Evolutionary conservation across 1,139 yeast species (phyloP).

Genomic region (Hansenula sp.): DNA sequence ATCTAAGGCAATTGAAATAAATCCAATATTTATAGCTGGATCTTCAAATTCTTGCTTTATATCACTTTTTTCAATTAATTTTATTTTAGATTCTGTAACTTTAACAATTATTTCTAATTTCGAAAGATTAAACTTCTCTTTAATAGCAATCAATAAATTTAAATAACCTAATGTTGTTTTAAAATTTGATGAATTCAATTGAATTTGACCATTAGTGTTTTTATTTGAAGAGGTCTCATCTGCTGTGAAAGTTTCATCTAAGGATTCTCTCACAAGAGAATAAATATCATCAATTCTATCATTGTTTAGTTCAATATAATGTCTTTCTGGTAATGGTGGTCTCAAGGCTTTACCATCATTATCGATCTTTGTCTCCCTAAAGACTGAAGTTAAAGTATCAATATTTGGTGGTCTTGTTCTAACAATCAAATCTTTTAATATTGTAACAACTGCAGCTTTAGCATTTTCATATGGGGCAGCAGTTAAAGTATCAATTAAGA

Average conservation of each 20-base stretch:
- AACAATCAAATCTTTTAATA: slow-evolving; percentile 60
- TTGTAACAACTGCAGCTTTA: slow-evolving; percentile 56
- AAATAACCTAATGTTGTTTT: slow-evolving; percentile 49
- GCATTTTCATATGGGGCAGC: slow-evolving; percentile 65
- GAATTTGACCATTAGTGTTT: not conserved
- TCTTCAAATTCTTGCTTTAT: slow-evolving; percentile 12
- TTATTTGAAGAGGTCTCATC: too few relatives aligned
- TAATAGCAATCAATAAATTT: slow-evolving; percentile 49
- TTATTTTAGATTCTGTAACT: slow-evolving; percentile 6
- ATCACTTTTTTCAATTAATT: not conserved
- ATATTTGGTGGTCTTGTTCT: slow-evolving; percentile 18
- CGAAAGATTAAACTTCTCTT: slow-evolving; percentile 24
- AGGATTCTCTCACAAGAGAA: slow-evolving; percentile 32
- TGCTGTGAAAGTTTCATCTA: slow-evolving; percentile 30
- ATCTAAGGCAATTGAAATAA: slow-evolving; percentile 39
- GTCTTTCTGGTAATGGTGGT: slow-evolving; percentile 28
- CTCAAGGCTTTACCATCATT: slow-evolving; percentile 9
- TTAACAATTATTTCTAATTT: slow-evolving; percentile 20
- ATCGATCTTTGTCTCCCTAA: slow-evolving; percentile 7
- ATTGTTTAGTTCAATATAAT: slow-evolving; percentile 36
- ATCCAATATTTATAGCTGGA: slow-evolving; percentile 33
- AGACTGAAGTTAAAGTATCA: slow-evolving; percentile 11
- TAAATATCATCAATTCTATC: slow-evolving; percentile 38
- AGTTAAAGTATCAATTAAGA: slow-evolving; percentile 60
- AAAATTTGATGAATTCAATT: slow-evolving; percentile 22